Evolutionary conservation across 2,329 filamentous ascomycete genomes (phyloP), one percentile per base, ranked within the genome.

Genomic region (Penicillium sp.): DNA sequence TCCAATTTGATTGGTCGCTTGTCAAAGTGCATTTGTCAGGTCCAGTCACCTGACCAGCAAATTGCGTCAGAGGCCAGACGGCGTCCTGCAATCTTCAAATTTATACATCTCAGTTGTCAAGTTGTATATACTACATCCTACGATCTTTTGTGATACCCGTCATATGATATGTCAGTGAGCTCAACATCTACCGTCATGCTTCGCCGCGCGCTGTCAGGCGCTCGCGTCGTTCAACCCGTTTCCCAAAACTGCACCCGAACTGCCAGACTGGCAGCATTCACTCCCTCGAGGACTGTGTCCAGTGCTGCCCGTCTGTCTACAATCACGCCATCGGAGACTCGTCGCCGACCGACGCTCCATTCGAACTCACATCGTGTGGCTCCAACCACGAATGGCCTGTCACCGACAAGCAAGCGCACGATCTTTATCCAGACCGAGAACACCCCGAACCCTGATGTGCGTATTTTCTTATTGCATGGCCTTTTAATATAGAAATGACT

Each of bases 401-500:
- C 59, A n/a, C 57, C 64, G 15, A 60, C 57, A 15, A 64, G 65
- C 40, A 67, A 63, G 42, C 82, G 90, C 48, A 88, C 80, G 15
- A 94, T 98, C 65, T 98, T 96, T 72, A 98, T 98, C 59, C 92
- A 98, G 69, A 96, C 90, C 4, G 90, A 96, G 61, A 78, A 76
- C 50, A 98, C 92, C 1, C 92, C 92, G 16, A 98, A 98, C 67
- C 74, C 80, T n/a, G 88, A 96, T 70, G 89, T 78, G 60, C 54
- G 68, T 62, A 25, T n/a, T n/a, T n/a, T n/a, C n/a, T n/a, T n/a
- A n/a, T n/a, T n/a, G n/a, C n/a, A n/a, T n/a, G n/a, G n/a, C n/a
- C n/a, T n/a, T n/a, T n/a, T n/a, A n/a, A n/a, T n/a, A n/a, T n/a
- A 27, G 12, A 27, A 27, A 27, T 27, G 9, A 6, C 25, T 27